Percentiles rank a stretch among this genome's conserved stretches.
Evolutionary conservation across 2,329 filamentous ascomycete genomes (phyloP).

Genomic region (Penicillium hesseltinei): DNA sequence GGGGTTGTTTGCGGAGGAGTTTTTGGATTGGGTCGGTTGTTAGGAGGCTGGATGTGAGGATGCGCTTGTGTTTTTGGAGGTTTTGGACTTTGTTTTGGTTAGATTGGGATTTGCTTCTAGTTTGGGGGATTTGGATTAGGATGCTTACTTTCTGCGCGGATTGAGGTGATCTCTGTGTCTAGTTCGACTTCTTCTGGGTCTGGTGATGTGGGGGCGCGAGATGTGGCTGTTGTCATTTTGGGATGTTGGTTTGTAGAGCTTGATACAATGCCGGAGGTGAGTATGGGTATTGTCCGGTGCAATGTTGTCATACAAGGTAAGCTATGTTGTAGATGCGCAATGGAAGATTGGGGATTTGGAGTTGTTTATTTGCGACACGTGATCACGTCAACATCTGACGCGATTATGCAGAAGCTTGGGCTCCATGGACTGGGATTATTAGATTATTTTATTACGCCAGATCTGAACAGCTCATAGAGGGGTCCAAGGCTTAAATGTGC

Average conservation of each 20-base stretch:
- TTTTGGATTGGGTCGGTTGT: constrained; percentile 40
- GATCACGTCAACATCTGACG: not conserved
- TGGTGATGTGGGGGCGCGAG: constrained; percentile 9
- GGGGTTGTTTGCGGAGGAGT: constrained; percentile 23
- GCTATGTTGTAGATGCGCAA: not conserved
- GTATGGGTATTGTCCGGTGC: not conserved
- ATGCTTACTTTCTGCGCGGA: constrained; percentile 43
- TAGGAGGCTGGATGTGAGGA: constrained; percentile 44
- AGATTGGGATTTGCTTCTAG: not conserved
- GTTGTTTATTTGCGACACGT: constrained; percentile 1
- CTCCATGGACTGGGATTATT: not conserved
- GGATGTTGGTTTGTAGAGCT: not conserved
- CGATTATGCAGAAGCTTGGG: not conserved
- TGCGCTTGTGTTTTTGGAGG: constrained; percentile 39
- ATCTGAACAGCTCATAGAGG: not conserved
- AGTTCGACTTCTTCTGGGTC: constrained; percentile 30
- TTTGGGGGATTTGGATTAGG: not conserved
- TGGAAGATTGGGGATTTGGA: not conserved
- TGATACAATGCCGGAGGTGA: fast-evolving
- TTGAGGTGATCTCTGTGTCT: constrained; percentile 42
- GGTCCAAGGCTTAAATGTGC: too few relatives aligned
- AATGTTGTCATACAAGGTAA: not conserved
- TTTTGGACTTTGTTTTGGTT: constrained; percentile 35
- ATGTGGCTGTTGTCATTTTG: constrained; percentile 9
- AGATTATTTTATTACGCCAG: not conserved